Percentiles rank a stretch among this genome's conserved stretches.
phyloP scores from a whole-genome alignment of 2,329 filamentous ascomycete species.

The Aspergillus sp. region DNA sequence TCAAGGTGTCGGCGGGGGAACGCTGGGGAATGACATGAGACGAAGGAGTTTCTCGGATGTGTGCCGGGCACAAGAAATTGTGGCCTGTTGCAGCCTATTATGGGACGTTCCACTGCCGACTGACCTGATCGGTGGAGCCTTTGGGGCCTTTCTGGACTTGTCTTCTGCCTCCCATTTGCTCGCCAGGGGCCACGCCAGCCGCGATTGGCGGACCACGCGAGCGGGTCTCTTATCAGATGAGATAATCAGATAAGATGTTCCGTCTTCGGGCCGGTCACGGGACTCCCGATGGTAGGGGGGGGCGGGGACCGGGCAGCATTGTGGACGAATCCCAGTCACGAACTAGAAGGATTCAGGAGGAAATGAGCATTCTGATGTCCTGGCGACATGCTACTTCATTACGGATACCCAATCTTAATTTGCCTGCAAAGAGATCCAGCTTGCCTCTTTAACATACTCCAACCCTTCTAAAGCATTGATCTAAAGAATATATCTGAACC shows the following conservation, averaged over 20 bases:
- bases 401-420: too few relatives aligned
- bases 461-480: too few relatives aligned
- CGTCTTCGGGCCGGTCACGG: not conserved
- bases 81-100: not conserved
- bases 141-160: not conserved
- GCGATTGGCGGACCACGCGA: not conserved
- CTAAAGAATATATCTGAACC: conserved; percentile 24
- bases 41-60: not conserved
- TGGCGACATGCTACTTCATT: too few relatives aligned
- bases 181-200: too few relatives aligned
- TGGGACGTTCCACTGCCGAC: not conserved
- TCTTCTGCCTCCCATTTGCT: too few relatives aligned
- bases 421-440: too few relatives aligned
- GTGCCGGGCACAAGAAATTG: not conserved
- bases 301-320: too few relatives aligned
- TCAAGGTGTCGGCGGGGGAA: not conserved
- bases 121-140: not conserved
- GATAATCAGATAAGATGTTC: conserved; percentile 13
- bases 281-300: too few relatives aligned
- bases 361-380: too few relatives aligned
- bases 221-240: not conserved
- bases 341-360: too few relatives aligned
- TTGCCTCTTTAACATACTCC: too few relatives aligned
- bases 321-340: too few relatives aligned
- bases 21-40: not conserved